These are phyloP conservation scores for Cercospora zeae-maydis DNA, from an alignment of 2,329 filamentous ascomycete species.

Conservation along the genomic window DNA sequence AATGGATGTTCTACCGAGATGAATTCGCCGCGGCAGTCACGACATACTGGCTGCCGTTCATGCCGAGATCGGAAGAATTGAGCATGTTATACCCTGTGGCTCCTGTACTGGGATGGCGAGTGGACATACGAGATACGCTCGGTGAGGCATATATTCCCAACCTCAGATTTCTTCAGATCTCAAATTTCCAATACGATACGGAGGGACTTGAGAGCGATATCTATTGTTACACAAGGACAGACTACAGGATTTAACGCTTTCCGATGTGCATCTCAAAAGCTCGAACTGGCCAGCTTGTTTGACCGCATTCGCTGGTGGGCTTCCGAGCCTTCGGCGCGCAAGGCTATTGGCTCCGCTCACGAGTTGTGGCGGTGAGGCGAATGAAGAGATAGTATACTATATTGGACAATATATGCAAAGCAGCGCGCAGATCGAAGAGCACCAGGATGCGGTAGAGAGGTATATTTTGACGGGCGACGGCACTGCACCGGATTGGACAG, in stretches of 20 bases:
- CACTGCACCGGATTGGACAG: background rate
- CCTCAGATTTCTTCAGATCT: background rate
- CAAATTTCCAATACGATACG: background rate
- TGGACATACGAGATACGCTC: background rate
- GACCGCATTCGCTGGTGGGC: background rate
- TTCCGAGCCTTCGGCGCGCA: background rate
- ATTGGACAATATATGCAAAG: background rate
- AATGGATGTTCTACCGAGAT: background rate
- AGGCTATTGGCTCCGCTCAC: background rate
- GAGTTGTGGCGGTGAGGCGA: background rate
- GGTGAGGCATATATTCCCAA: background rate
- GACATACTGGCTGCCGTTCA: background rate
- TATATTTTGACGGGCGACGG: background rate
- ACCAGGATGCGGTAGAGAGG: background rate
- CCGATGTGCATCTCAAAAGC: background rate
- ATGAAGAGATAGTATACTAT: background rate
- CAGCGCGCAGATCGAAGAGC: background rate
- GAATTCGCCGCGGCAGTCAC: background rate
- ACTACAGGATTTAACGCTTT: background rate
- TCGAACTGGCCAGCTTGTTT: background rate
- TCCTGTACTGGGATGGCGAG: background rate
- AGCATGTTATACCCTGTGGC: background rate
- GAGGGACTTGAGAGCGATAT: background rate
- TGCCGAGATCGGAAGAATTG: background rate
- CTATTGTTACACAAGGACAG: background rate